Conservation (phyloP, 805 yeast genomes). For the Ascoidea asiatica region DNA sequence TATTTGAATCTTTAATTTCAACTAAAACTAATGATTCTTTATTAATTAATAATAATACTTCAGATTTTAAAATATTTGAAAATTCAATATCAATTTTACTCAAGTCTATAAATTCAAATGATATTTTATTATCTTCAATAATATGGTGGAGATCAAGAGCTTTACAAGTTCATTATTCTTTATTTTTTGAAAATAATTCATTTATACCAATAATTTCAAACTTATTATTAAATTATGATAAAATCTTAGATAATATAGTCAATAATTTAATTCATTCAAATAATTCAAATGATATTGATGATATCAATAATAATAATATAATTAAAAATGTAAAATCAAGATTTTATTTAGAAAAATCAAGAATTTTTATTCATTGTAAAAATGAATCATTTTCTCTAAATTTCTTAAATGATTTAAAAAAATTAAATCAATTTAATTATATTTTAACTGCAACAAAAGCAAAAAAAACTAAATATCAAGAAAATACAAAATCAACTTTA, state of each 20-base stretch:
- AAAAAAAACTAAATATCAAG: conserved; percentile 74
- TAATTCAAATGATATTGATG: background rate
- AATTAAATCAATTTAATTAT: conserved; percentile 44
- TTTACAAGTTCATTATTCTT: conserved; percentile 46
- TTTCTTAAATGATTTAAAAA: conserved; percentile 39
- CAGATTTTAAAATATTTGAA: conserved; percentile 12
- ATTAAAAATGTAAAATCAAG: conserved; percentile 27
- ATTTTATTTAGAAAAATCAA: conserved; percentile 55
- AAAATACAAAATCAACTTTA: conserved; percentile 54
- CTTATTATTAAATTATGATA: conserved; percentile 15
- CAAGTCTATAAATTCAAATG: conserved; percentile 4
- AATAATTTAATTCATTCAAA: conserved; percentile 5
- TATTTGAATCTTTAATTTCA: conserved; percentile 30
- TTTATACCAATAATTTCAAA: conserved; percentile 23
- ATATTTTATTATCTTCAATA: conserved; percentile 30
- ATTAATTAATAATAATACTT: conserved; percentile 11
- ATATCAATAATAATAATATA: conserved; percentile 14
- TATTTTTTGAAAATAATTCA: conserved; percentile 52
- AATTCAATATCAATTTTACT: conserved; percentile 12
- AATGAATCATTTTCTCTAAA: conserved; percentile 50
- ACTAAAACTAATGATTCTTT: conserved; percentile 19
- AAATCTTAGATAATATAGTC: conserved; percentile 6
- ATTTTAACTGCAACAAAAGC: conserved; percentile 83
- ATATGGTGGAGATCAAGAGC: conserved; percentile 73
- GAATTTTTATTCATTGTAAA: conserved; percentile 46